These are phyloP conservation scores for Acrodontium crateriforme DNA, from an alignment of 2,329 filamentous ascomycete species.

Conservation along the genomic window DNA sequence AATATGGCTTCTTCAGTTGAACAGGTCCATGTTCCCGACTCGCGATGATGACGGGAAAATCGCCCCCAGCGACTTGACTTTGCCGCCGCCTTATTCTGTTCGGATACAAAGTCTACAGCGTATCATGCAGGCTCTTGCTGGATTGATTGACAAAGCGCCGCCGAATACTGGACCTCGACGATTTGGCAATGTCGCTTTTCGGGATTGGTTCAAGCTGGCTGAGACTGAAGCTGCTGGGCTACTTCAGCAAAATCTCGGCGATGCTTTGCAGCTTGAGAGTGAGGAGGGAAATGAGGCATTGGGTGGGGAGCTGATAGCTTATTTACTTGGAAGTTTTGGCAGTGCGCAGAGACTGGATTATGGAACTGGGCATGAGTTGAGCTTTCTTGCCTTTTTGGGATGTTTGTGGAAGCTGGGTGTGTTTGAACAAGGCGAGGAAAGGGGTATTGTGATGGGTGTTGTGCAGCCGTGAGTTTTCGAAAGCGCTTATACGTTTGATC, in stretches of 20 bases:
- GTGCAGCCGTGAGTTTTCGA: conserved; percentile 58
- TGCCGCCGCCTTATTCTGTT: conserved; percentile 35
- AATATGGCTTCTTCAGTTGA: conserved; percentile 78
- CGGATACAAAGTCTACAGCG: conserved; percentile 49
- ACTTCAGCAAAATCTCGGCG: conserved; percentile 7
- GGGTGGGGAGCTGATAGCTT: conserved; percentile 53
- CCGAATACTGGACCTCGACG: conserved; percentile 74
- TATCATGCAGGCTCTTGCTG: conserved; percentile 51
- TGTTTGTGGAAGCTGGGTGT: conserved; percentile 81
- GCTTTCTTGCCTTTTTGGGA: conserved; percentile 82
- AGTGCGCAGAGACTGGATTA: conserved; percentile 85
- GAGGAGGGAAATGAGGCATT: conserved; percentile 2
- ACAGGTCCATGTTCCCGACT: conserved; percentile 68
- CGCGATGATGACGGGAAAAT: conserved; percentile 28
- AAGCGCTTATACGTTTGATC: not conserved
- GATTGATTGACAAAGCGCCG: conserved; percentile 62
- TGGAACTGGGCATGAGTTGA: conserved; percentile 89
- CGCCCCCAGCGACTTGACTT: conserved; percentile 21
- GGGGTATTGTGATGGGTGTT: conserved; percentile 66
- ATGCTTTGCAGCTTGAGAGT: conserved; percentile 26
- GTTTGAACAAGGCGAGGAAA: conserved; percentile 58
- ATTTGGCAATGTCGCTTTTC: conserved; percentile 86
- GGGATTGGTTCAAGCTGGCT: conserved; percentile 64
- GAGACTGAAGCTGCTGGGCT: conserved; percentile 45
- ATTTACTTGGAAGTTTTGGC: conserved; percentile 76